phyloP scores from a whole-genome alignment of 2,329 filamentous ascomycete species.

The Colletotrichum chrysophilum region DNA sequence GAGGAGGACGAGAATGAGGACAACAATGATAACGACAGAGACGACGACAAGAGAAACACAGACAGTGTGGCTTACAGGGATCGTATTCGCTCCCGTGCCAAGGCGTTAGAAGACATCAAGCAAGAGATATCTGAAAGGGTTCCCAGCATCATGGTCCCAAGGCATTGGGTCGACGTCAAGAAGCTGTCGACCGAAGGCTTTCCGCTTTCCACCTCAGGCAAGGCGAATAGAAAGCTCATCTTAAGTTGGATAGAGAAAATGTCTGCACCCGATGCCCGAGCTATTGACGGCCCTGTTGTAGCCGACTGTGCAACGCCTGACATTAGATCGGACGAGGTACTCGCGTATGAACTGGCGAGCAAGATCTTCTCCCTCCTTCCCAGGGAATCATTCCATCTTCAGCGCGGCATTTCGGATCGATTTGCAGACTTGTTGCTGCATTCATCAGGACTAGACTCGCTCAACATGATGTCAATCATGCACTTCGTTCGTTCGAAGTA shows the following conservation, averaged over 20 bases:
- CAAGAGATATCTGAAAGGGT: not conserved
- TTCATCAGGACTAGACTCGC: conserved; percentile 6
- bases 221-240: not conserved
- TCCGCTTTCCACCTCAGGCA: not conserved
- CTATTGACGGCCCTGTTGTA: not conserved
- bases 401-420: accelerated
- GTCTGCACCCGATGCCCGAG: not conserved
- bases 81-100: not conserved
- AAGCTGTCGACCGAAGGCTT: not conserved
- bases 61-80: too few species aligned
- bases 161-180: not conserved
- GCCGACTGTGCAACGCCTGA: accelerated
- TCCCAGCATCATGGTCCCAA: not conserved
- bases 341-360: not conserved
- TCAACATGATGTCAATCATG: conserved; percentile 19
- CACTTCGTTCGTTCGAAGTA: conserved; percentile 1
- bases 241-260: not conserved
- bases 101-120: not conserved
- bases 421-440: not conserved
- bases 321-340: not conserved
- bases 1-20: not conserved
- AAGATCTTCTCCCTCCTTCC: not conserved
- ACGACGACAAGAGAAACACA: not conserved
- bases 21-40: not conserved
- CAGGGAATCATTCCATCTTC: not conserved